phyloP scores from a whole-genome alignment of 345 rosid genomes.

The Aurinia saxatilis region DNA sequence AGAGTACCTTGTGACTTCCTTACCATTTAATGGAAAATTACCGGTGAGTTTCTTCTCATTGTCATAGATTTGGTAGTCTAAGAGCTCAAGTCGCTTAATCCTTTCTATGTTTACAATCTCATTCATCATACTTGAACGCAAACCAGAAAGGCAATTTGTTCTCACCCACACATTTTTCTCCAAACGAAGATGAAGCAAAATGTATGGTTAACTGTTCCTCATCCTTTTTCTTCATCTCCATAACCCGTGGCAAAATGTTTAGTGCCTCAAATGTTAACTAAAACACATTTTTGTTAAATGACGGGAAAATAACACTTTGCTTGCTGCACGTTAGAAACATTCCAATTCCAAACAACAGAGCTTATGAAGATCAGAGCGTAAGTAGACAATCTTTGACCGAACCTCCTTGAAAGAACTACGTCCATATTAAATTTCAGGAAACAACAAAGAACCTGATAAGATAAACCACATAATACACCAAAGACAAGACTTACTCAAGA shows the following conservation, averaged over 20 bases:
- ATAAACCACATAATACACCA: no score
- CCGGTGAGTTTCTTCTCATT: slow-evolving; percentile 75
- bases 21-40: slow-evolving; percentile 82
- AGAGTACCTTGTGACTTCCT: slow-evolving; percentile 94
- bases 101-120: slow-evolving; percentile 64
- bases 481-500: no score
- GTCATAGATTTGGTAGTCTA: slow-evolving; percentile 84
- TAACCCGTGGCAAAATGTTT: slow-evolving; percentile 51
- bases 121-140: slow-evolving; percentile 69
- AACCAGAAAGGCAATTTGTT: slow-evolving; percentile 89
- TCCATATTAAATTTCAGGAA: slow-evolving; percentile 68
- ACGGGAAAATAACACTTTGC: not conserved
- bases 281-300: not conserved
- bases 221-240: slow-evolving; percentile 83
- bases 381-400: slow-evolving; percentile 90
- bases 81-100: slow-evolving; percentile 75
- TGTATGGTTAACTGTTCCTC: slow-evolving; percentile 73
- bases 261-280: slow-evolving; percentile 87
- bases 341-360: slow-evolving; percentile 97
- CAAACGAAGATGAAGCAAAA: slow-evolving; percentile 81
- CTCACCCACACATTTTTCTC: slow-evolving; percentile 97
- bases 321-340: slow-evolving; percentile 23
- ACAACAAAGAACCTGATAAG: not conserved
- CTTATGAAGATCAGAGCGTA: slow-evolving; percentile 90
- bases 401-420: slow-evolving; percentile 73